Percentiles rank a stretch among this genome's conserved stretches.
These are phyloP conservation scores for Berberis vulgaris DNA, from an alignment of 164 flowering plant genomes.

Conservation along the genomic window DNA sequence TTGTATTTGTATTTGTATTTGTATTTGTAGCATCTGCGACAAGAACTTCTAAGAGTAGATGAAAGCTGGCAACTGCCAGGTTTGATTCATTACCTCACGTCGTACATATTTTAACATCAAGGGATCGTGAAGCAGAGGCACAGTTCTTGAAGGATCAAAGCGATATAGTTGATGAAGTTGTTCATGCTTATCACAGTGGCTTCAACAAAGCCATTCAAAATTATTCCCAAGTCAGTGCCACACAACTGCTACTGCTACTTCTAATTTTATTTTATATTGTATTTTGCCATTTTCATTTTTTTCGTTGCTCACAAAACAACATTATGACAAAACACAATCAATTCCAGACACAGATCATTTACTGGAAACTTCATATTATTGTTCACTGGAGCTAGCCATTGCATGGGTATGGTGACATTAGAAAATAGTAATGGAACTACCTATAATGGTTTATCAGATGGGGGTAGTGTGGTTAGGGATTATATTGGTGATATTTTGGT, in stretches of 20 bases:
- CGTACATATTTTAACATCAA: conserved; percentile 91
- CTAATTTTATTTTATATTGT: background rate
- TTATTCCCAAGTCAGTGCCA: conserved; percentile 78
- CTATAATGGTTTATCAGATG: background rate
- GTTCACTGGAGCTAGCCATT: no score
- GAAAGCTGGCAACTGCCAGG: conserved; percentile 87
- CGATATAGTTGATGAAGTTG: conserved; percentile 88
- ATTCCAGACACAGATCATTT: no score
- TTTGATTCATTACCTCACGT: conserved; percentile 98
- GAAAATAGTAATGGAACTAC: no score
- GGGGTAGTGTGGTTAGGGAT: background rate
- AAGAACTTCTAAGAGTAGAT: conserved; percentile 67
- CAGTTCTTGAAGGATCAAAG: conserved; percentile 81
- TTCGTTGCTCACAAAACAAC: background rate
- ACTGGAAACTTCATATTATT: no score
- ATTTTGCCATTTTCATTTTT: background rate
- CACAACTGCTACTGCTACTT: background rate
- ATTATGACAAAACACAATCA: no score
- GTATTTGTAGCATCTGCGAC: conserved; percentile 64
- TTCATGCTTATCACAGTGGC: conserved; percentile 91
- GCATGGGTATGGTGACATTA: no score
- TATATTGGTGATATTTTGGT: no score
- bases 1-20: background rate
- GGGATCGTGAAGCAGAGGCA: conserved; percentile 79
- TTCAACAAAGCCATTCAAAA: conserved; percentile 98